Evolutionary conservation across 176 grass and related monocot genomes (phyloP).

Genomic region (Metroxylon sagu): DNA sequence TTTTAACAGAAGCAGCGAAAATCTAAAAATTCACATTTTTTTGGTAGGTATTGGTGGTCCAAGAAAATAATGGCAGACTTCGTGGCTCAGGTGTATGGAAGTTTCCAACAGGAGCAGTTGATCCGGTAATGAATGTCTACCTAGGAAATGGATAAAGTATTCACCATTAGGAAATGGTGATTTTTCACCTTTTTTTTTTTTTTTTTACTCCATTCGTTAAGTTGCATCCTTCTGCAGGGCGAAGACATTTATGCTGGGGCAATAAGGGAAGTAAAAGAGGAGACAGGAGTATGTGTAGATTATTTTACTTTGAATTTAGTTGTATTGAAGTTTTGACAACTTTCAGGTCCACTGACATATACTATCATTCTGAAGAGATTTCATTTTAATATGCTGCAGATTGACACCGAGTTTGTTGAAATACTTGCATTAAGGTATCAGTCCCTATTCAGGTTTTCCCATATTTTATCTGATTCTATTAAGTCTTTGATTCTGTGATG

Average conservation of each 20-base stretch:
- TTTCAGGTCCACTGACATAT: background rate
- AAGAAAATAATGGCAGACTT: constrained; percentile 81
- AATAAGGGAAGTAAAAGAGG: constrained; percentile 95
- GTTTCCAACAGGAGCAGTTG: constrained; percentile 85
- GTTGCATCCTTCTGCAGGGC: constrained; percentile 40
- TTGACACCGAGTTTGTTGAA: constrained; percentile 89
- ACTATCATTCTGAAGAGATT: no score
- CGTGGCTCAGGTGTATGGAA: constrained; percentile 77
- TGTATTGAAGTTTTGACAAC: constrained; percentile 5
- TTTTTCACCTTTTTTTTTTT: background rate
- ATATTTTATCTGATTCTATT: no score
- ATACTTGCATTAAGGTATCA: constrained; percentile 84
- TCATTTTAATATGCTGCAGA: constrained; percentile 38
- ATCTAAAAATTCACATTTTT: constrained; percentile 2
- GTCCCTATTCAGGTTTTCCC: no score
- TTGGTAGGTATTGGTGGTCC: constrained; percentile 75
- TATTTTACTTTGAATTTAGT: constrained; percentile 1
- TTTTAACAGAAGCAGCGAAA: background rate
- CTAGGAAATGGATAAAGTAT: no score
- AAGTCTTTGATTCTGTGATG: no score
- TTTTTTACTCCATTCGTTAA: constrained; percentile 13
- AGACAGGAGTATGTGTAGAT: constrained; percentile 74
- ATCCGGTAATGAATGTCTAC: constrained; percentile 42
- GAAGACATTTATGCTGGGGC: constrained; percentile 72
- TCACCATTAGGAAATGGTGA: no score